Evolutionary conservation across 768 basidiomycete genomes (phyloP).

Genomic region (Lactarius hatsudake): DNA sequence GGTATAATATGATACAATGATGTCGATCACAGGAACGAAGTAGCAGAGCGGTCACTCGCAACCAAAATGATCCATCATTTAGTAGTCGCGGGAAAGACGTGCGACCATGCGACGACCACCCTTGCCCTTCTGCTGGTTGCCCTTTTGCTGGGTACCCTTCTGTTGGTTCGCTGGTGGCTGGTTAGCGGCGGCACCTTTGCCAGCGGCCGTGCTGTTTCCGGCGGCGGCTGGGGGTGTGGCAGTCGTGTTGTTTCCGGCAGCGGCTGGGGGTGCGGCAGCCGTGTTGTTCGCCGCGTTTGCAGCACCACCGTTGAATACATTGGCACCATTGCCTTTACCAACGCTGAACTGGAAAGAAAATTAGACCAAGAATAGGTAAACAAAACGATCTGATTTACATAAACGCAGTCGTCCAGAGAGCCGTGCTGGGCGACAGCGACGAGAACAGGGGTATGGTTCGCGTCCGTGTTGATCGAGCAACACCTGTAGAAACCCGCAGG

Average conservation of each 20-base stretch:
- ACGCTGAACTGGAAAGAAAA: conserved; percentile 11
- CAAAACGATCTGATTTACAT: conserved; percentile 31
- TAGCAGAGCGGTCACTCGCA: background rate
- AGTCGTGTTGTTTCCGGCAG: no score
- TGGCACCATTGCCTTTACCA: background rate
- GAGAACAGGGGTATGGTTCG: conserved; percentile 43
- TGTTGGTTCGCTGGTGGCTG: no score
- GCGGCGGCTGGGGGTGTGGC: no score
- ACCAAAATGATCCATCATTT: background rate
- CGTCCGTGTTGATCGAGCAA: conserved; percentile 44
- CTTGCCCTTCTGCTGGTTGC: background rate
- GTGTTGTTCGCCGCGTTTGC: background rate
- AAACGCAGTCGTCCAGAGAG: conserved; percentile 40
- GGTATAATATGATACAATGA: conserved; percentile 20
- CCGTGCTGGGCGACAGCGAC: conserved; percentile 45
- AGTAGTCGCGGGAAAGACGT: conserved; percentile 21
- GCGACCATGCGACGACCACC: background rate
- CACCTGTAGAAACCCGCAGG: conserved; percentile 43
- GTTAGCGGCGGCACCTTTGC: no score
- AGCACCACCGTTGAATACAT: background rate
- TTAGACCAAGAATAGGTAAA: background rate
- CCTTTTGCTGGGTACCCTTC: background rate
- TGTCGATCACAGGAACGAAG: conserved; percentile 20
- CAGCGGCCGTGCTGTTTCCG: no score
- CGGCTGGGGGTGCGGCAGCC: no score